Evolutionary conservation across 805 yeast genomes (phyloP), one percentile per base, ranked within the genome.

Genomic region (Candida sphagnicola): DNA sequence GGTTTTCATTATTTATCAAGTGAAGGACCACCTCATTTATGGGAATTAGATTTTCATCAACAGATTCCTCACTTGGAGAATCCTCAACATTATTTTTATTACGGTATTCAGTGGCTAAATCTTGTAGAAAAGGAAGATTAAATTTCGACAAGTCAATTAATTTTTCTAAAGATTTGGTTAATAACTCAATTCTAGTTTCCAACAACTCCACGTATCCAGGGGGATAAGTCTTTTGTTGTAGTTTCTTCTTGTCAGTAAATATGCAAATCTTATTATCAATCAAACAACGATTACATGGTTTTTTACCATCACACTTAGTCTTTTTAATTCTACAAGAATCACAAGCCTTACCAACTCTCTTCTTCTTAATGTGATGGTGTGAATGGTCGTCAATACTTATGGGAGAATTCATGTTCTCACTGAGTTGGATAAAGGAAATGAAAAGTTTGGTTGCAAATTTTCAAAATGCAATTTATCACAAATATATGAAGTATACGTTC

Each of bases 341-440:
- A 46, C 85, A 78, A 4, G 84, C 84, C 47, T 77, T 78, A 10
- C 81, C 80, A 3, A 78, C 83, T 43, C 85, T 54, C 52, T 72
- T 75, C 57, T 77, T 78, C 48, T 58, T 63, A 28, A 45, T 39
- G 30, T 46, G 54, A 23, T 46, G 48, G 33, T 44, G 44, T 34
- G 34, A 49, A 34, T 34, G 45, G 28, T 28, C 38, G 28, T 32
- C 37, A n/a, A 26, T 26, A 13, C 29, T 26, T 26, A 13, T 13
- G n/a, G 29, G 18, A 17, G 41, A 4, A 24, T 23, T 23, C 29
- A 19, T 41, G n/a, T n/a, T n/a, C n/a, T n/a, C n/a, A n/a, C n/a
- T n/a, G n/a, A n/a, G n/a, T n/a, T n/a, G n/a, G n/a, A n/a, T n/a
- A n/a, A n/a, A n/a, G n/a, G n/a, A n/a, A n/a, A n/a, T n/a, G n/a